Percentiles rank a stretch among this genome's conserved stretches.
phyloP scores from a whole-genome alignment of 805 yeast species.

The Lachancea cidri region DNA sequence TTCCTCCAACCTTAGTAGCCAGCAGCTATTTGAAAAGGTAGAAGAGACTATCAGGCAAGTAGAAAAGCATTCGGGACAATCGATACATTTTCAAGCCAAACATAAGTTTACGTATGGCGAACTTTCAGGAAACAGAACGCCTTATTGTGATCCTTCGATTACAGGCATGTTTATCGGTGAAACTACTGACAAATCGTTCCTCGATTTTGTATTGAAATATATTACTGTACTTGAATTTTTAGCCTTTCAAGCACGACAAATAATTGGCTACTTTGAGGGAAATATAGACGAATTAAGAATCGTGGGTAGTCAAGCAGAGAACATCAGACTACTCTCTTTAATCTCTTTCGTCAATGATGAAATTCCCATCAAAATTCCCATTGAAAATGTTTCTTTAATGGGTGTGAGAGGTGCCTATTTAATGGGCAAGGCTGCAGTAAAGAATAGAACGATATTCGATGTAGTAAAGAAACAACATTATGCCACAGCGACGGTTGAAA shows the following conservation, averaged over 20 bases:
- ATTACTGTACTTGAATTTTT: conserved; percentile 45
- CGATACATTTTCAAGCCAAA: conserved; percentile 30
- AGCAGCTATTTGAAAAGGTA: conserved; percentile 17
- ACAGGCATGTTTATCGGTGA: conserved; percentile 48
- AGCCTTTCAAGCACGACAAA: conserved; percentile 44
- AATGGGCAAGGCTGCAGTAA: conserved; percentile 16
- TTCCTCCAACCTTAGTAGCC: conserved; percentile 8
- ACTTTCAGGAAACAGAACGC: conserved; percentile 54
- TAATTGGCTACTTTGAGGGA: conserved; percentile 30
- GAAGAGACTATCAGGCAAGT: conserved; percentile 17
- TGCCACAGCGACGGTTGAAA: neutral
- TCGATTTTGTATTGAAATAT: conserved; percentile 39
- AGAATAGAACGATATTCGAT: conserved; percentile 5
- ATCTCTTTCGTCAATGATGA: conserved; percentile 23
- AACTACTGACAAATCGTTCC: conserved; percentile 31
- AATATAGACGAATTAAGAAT: conserved; percentile 35
- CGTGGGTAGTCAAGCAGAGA: conserved; percentile 52
- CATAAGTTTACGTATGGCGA: conserved; percentile 49
- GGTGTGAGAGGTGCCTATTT: conserved; percentile 22
- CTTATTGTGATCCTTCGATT: conserved; percentile 46
- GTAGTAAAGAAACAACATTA: conserved; percentile 1
- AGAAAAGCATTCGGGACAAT: conserved; percentile 12
- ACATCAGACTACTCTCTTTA: conserved; percentile 36
- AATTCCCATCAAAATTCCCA: conserved; percentile 12
- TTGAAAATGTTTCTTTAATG: conserved; percentile 13